A percentile compares a stretch with the other conserved stretches of the same genome.
Evolutionary conservation across 257 asterid genomes (phyloP).

Genomic region (Solanum dulcamara): DNA sequence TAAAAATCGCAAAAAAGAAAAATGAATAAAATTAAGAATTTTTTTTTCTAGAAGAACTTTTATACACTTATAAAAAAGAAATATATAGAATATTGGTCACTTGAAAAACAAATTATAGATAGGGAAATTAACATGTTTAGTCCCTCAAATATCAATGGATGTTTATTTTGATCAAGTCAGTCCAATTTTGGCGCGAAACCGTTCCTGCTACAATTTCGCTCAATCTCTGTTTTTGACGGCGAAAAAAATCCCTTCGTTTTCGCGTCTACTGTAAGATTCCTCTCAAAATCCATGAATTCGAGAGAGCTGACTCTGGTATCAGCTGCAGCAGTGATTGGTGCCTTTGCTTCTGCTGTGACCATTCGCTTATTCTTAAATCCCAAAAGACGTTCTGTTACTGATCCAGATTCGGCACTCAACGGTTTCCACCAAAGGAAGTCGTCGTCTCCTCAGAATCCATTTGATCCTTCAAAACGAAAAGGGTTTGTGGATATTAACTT

Average conservation of each 20-base stretch:
- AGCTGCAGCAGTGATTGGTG: slow-evolving; percentile 56
- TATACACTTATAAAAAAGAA: no score
- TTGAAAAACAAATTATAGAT: background rate
- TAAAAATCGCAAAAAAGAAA: background rate
- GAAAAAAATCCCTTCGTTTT: background rate
- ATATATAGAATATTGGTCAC: no score
- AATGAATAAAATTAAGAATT: background rate
- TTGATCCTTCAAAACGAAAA: slow-evolving; percentile 59
- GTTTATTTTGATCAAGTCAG: background rate
- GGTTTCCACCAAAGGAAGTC: slow-evolving; percentile 1
- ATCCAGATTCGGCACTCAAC: background rate
- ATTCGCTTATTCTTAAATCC: slow-evolving; percentile 21
- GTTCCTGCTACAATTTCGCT: background rate
- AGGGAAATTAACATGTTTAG: background rate
- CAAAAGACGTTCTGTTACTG: slow-evolving; percentile 14
- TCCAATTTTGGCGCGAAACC: background rate
- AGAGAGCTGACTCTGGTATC: slow-evolving; percentile 47
- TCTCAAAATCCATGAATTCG: slow-evolving; percentile 31
- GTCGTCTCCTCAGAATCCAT: slow-evolving; percentile 39
- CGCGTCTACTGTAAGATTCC: background rate
- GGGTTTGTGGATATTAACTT: slow-evolving; percentile 32
- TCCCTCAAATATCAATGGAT: background rate
- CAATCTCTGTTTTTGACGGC: background rate
- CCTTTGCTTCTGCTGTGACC: slow-evolving; percentile 44
- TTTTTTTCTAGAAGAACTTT: background rate